A percentile compares a stretch with the other conserved stretches of the same genome.
phyloP scores from a whole-genome alignment of 2,329 filamentous ascomycete species.

The Ramichloridium luteum region DNA sequence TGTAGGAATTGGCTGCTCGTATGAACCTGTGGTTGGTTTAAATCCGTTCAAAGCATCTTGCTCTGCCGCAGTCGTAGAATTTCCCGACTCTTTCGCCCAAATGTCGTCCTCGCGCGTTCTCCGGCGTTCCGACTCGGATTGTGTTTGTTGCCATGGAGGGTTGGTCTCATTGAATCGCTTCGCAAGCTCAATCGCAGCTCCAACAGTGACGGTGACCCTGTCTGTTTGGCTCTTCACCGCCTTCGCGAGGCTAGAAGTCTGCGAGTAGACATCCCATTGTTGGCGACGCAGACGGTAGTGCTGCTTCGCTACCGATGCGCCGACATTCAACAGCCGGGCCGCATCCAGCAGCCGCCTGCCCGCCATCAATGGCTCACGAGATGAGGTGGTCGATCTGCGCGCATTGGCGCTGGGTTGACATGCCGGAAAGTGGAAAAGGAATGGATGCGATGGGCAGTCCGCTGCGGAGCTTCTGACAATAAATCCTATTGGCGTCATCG shows the following conservation, averaged over 20 bases:
- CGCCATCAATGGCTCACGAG: no score
- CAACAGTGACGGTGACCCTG: slow-evolving; percentile 47
- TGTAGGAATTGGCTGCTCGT: slow-evolving; percentile 25
- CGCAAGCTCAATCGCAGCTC: slow-evolving; percentile 48
- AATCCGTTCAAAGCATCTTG: slow-evolving; percentile 7
- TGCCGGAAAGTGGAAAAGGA: no score
- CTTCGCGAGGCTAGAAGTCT: slow-evolving; percentile 53
- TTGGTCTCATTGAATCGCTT: slow-evolving; percentile 43
- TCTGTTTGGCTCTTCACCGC: slow-evolving; percentile 50
- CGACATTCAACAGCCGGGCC: slow-evolving; percentile 38
- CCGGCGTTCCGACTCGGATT: slow-evolving; percentile 3
- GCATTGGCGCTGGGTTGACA: no score
- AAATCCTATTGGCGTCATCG: no score
- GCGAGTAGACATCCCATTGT: slow-evolving; percentile 50
- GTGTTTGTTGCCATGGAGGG: slow-evolving; percentile 20
- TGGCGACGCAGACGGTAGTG: slow-evolving; percentile 47
- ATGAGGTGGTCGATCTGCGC: no score
- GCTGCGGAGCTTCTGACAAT: no score
- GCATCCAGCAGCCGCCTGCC: slow-evolving; percentile 40
- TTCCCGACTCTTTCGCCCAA: slow-evolving; percentile 7
- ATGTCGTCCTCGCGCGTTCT: no score
- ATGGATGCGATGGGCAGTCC: no score
- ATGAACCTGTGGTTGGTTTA: slow-evolving; percentile 40
- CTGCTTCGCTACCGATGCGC: slow-evolving; percentile 35
- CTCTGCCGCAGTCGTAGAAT: slow-evolving; percentile 3